Conservation (phyloP, 2,329 filamentous ascomycete species). For the Neospermospora avenae region DNA sequence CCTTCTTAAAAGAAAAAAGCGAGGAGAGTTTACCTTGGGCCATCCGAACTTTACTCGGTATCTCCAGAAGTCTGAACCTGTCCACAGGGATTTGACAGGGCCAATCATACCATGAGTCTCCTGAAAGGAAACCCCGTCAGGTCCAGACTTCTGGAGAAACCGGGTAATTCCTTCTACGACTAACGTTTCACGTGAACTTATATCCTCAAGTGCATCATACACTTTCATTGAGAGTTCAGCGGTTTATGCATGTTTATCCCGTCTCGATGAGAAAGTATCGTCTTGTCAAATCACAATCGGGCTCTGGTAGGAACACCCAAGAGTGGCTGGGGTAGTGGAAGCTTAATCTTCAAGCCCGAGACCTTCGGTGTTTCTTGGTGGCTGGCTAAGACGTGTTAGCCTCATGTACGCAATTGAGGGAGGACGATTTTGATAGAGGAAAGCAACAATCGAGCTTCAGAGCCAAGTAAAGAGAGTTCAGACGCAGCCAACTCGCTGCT, state of each 20-base stretch:
- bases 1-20: not conserved
- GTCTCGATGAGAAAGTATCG: not conserved
- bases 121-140: too few species aligned
- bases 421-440: not conserved
- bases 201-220: not conserved
- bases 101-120: too few species aligned
- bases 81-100: too few species aligned
- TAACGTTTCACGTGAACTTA: not conserved
- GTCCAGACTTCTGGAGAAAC: too few species aligned
- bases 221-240: not conserved
- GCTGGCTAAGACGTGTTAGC: constrained; percentile 8
- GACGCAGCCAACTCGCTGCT: not conserved
- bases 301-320: not conserved
- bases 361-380: constrained; percentile 6
- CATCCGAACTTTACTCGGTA: constrained; percentile 7
- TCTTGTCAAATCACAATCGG: not conserved
- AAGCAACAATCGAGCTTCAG: not conserved
- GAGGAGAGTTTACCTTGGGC: not conserved
- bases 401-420: not conserved
- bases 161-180: too few species aligned
- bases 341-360: constrained; percentile 5
- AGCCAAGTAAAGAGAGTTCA: not conserved
- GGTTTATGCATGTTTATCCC: not conserved
- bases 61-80: too few species aligned
- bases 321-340: not conserved